Evolutionary conservation across 768 basidiomycete genomes (phyloP).

Genomic region (Cystobasidium tubakii): DNA sequence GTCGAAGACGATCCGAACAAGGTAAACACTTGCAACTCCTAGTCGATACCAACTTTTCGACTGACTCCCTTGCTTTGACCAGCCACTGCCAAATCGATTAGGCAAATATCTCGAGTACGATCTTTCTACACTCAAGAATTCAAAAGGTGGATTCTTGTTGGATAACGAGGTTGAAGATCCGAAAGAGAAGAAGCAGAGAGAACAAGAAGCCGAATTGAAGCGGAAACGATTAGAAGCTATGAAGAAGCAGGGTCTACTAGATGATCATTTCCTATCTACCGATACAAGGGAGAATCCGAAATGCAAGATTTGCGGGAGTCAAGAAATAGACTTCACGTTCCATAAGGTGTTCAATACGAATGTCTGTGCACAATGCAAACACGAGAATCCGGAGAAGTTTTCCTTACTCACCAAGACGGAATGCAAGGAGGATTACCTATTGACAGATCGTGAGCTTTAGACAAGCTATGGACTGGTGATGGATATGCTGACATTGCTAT

Average conservation of each 20-base stretch:
- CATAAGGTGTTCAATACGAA: constrained; percentile 73
- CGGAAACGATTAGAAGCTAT: constrained; percentile 46
- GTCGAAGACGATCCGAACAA: constrained; percentile 37
- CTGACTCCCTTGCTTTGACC: not conserved
- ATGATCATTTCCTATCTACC: constrained; percentile 36
- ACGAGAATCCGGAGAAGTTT: constrained; percentile 83
- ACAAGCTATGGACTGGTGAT: not conserved
- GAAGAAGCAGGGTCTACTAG: constrained; percentile 38
- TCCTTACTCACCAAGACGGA: constrained; percentile 95
- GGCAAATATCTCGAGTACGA: constrained; percentile 40
- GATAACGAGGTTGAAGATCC: constrained; percentile 74
- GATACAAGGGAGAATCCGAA: constrained; percentile 62
- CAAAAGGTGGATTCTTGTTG: constrained; percentile 88
- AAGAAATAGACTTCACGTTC: constrained; percentile 79
- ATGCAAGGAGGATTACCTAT: constrained; percentile 94
- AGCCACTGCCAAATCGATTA: constrained; percentile 32
- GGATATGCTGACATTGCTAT: not conserved
- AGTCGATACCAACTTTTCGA: too few relatives aligned
- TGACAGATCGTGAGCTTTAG: constrained; percentile 70
- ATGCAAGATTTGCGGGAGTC: constrained; percentile 76
- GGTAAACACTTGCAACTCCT: not conserved
- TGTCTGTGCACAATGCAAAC: constrained; percentile 86
- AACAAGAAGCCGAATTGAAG: constrained; percentile 66
- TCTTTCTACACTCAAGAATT: constrained; percentile 55
- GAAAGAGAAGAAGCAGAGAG: constrained; percentile 72